A percentile compares a stretch with the other conserved stretches of the same genome.
phyloP scores from a whole-genome alignment of 2,329 filamentous ascomycete species.

The Talaromyces sp. region DNA sequence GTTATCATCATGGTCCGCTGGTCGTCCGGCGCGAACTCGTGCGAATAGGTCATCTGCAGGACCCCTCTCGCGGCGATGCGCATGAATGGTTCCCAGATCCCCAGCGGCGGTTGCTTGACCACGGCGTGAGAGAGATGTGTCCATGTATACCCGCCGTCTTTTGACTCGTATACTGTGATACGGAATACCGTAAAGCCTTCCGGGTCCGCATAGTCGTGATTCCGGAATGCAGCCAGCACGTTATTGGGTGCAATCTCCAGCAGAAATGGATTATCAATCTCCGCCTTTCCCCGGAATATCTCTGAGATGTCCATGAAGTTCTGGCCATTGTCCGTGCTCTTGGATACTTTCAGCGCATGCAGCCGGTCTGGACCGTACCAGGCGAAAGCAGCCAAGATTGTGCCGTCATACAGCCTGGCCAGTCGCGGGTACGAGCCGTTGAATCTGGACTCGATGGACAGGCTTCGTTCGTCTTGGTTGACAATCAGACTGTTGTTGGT shows the following conservation, averaged over 20 bases:
- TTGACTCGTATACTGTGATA: conserved; percentile 46
- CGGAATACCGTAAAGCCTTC: conserved; percentile 39
- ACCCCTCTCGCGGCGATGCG: conserved; percentile 32
- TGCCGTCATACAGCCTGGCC: conserved; percentile 40
- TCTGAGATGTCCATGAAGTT: conserved; percentile 39
- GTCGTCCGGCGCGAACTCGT: conserved; percentile 42
- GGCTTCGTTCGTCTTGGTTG: conserved; percentile 27
- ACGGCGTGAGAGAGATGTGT: conserved; percentile 40
- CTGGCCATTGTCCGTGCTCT: conserved; percentile 40
- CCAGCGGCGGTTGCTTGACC: conserved; percentile 33
- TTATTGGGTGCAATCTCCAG: conserved; percentile 33
- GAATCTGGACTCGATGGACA: conserved; percentile 27
- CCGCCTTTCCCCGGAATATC: conserved; percentile 38
- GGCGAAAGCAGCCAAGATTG: conserved; percentile 44
- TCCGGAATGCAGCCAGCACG: conserved; percentile 46
- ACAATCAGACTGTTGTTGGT: conserved; percentile 20
- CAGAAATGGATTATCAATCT: conserved; percentile 46
- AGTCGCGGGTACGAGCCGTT: conserved; percentile 46
- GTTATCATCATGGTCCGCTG: conserved; percentile 47
- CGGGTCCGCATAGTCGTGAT: conserved; percentile 36
- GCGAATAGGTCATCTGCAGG: conserved; percentile 43
- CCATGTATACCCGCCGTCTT: conserved; percentile 41
- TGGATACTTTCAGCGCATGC: conserved; percentile 39
- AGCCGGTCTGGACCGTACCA: conserved; percentile 24
- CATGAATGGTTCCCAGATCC: conserved; percentile 50